Evolutionary conservation across 768 basidiomycete species (phyloP).

Genomic region (Pisolithus sp.): DNA sequence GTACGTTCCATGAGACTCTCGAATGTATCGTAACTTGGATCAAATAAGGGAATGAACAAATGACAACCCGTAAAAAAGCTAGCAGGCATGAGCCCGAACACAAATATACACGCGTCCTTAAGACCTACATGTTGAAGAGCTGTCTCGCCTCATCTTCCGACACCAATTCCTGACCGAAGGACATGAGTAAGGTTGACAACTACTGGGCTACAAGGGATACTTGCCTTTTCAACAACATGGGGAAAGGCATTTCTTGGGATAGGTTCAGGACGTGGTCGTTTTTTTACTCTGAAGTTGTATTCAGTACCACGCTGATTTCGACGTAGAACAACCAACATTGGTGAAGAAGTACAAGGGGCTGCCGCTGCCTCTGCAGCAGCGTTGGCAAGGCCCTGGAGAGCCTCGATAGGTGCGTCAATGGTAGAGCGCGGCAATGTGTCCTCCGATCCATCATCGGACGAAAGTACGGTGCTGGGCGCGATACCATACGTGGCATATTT

Average conservation of each 20-base stretch:
- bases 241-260: constrained; percentile 83
- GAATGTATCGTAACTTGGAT: constrained; percentile 88
- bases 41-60: constrained; percentile 93
- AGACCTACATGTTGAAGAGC: constrained; percentile 79
- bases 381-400: constrained; percentile 88
- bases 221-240: constrained; percentile 81
- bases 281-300: constrained; percentile 45
- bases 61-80: constrained; percentile 97
- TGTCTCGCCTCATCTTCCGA: constrained; percentile 81
- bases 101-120: constrained; percentile 3
- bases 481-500: constrained; percentile 92
- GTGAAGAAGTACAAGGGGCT: constrained; percentile 57
- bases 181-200: background rate
- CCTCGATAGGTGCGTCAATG: constrained; percentile 89
- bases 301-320: no score
- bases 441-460: constrained; percentile 89
- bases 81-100: constrained; percentile 12
- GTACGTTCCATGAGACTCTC: constrained; percentile 88
- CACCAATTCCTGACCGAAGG: constrained; percentile 63
- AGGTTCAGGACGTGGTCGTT: constrained; percentile 78
- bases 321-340: constrained; percentile 38
- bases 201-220: background rate
- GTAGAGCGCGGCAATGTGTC: constrained; percentile 79
- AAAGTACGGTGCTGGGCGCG: constrained; percentile 73
- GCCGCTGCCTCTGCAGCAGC: constrained; percentile 92